Evolutionary conservation across 371 early-diverging fungal species (phyloP).

Genomic region (Lichtheimia corymbifera): DNA sequence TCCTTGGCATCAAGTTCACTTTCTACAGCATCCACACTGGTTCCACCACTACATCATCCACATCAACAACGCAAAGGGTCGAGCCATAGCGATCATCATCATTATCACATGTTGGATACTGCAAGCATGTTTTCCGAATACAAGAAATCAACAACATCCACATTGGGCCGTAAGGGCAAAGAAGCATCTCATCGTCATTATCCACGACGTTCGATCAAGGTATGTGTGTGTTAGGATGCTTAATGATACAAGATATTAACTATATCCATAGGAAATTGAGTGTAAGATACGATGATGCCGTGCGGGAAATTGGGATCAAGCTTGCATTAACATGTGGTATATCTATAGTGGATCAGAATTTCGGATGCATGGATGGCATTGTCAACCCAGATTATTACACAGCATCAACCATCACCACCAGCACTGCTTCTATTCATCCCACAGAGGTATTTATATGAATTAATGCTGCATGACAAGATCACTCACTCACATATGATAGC

Average conservation of each 20-base stretch:
- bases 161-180: neutral
- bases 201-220: slow-evolving; percentile 2
- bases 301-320: too few relatives aligned
- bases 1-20: too few relatives aligned
- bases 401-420: neutral
- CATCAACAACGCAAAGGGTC: neutral
- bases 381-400: slow-evolving; percentile 42
- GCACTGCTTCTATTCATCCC: neutral
- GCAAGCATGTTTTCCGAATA: slow-evolving; percentile 4
- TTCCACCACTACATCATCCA: neutral
- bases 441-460: too few relatives aligned
- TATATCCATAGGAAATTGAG: slow-evolving; percentile 13
- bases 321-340: slow-evolving; percentile 1
- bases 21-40: too few relatives aligned
- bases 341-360: slow-evolving; percentile 46
- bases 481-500: too few relatives aligned
- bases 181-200: neutral
- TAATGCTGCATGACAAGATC: too few relatives aligned
- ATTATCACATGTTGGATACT: slow-evolving; percentile 4
- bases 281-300: slow-evolving; percentile 8
- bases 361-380: slow-evolving; percentile 56
- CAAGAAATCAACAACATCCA: neutral
- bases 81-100: neutral
- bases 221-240: neutral
- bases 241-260: neutral